These are phyloP conservation scores for Colletotrichum sp. DNA, from an alignment of 2,329 filamentous ascomycete species.

Conservation along the genomic window DNA sequence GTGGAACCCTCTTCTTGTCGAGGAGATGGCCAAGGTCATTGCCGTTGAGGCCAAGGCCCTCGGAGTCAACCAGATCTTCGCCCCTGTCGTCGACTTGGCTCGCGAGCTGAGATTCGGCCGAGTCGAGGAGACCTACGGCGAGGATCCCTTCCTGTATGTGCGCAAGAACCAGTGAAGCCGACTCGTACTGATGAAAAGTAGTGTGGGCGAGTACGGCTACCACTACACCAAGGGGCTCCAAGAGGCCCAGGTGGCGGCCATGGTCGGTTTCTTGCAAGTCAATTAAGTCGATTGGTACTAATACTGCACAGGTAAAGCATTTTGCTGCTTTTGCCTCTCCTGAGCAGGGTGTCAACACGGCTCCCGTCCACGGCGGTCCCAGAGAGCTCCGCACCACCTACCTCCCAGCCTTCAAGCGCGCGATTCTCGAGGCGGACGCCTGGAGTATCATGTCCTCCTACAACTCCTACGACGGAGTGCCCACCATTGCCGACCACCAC, in stretches of 20 bases:
- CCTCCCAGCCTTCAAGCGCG: conserved; percentile 68
- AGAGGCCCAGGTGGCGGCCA: too few species aligned
- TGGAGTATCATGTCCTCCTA: conserved; percentile 78
- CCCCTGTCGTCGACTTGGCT: conserved; percentile 73
- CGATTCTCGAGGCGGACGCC: conserved; percentile 73
- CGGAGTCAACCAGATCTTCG: conserved; percentile 77
- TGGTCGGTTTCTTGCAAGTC: too few species aligned
- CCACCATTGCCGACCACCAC: conserved; percentile 69
- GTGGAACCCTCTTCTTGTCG: conserved; percentile 68
- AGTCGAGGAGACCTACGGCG: conserved; percentile 76
- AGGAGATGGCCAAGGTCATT: conserved; percentile 71
- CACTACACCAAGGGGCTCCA: conserved; percentile 64
- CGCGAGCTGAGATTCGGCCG: conserved; percentile 74
- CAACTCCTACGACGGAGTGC: conserved; percentile 75
- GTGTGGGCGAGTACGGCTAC: conserved; percentile 70
- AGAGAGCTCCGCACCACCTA: conserved; percentile 60
- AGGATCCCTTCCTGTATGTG: conserved; percentile 66
- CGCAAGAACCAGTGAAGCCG: too few species aligned
- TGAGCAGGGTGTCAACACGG: conserved; percentile 76
- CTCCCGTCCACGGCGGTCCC: conserved; percentile 58
- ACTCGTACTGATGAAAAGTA: conserved; percentile 20
- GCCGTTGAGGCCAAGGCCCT: conserved; percentile 69
- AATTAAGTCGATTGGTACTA: too few species aligned
- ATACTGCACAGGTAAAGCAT: conserved; percentile 61
- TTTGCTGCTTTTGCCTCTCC: conserved; percentile 73